Conservation (phyloP, 352 stramenopile species). For the Pythium folliculosum region DNA sequence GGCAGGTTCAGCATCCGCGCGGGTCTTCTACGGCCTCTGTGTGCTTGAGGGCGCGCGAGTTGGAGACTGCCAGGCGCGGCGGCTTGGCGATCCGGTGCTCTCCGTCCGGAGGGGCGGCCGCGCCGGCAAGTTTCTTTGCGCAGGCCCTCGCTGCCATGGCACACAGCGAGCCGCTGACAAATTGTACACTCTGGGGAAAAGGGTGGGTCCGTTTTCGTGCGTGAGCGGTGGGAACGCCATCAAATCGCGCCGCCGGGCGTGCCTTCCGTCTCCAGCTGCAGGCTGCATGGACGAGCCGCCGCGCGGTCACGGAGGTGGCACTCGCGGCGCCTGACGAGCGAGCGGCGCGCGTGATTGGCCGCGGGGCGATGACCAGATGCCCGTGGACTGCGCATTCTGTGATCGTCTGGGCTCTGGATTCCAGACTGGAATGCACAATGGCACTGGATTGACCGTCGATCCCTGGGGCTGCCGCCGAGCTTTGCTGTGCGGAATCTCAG, state of each 20-base stretch:
- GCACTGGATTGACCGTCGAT: not conserved
- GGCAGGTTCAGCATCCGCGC: not conserved
- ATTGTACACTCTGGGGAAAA: not conserved
- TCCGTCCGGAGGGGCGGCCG: too few species aligned
- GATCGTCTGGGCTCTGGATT: conserved; percentile 5
- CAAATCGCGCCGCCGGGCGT: conserved; percentile 22
- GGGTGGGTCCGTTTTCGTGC: not conserved
- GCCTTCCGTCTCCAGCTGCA: conserved; percentile 13
- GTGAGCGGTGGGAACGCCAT: conserved; percentile 25
- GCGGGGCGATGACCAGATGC: conserved; percentile 7
- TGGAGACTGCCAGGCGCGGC: conserved; percentile 3
- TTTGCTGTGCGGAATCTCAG: not conserved
- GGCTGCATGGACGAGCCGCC: conserved; percentile 20
- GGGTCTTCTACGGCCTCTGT: not conserved
- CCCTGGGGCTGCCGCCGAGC: not conserved
- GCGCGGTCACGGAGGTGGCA: conserved; percentile 9
- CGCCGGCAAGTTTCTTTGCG: not conserved
- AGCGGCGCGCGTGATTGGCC: conserved; percentile 15
- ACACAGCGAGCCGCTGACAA: not conserved
- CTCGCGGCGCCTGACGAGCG: conserved; percentile 19
- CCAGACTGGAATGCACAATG: not conserved
- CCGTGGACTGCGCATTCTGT: conserved; percentile 1
- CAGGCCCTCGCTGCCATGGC: not conserved
- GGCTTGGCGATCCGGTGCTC: too few species aligned
- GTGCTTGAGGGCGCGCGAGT: conserved; percentile 1